phyloP scores from a whole-genome alignment of 345 rosid genomes.

The Carallia brachiata region DNA sequence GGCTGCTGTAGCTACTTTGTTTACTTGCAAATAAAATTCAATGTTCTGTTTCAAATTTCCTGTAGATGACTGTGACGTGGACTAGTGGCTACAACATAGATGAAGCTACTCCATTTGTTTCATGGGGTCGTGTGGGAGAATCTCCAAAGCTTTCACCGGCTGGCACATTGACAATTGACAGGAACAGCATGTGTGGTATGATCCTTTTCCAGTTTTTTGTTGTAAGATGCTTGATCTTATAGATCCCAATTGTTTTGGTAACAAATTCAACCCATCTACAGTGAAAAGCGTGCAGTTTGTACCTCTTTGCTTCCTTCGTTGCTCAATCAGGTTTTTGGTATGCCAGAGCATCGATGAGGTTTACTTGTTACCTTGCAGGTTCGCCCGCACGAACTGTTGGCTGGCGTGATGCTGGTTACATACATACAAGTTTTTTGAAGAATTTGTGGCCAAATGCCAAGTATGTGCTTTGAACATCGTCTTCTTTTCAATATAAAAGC shows the following conservation, averaged over 20 bases:
- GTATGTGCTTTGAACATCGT: conserved; percentile 33
- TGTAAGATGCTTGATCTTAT: background rate
- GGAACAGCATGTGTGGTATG: conserved; percentile 92
- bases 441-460: conserved; percentile 69
- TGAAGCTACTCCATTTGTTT: conserved; percentile 78
- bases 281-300: background rate
- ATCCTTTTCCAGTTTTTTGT: background rate
- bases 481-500: background rate
- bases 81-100: conserved; percentile 82
- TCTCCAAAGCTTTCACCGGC: conserved; percentile 54
- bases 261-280: background rate
- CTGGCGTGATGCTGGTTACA: conserved; percentile 88
- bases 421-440: conserved; percentile 72
- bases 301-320: too few relatives aligned
- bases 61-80: conserved; percentile 93
- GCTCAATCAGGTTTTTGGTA: background rate
- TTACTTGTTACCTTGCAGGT: conserved; percentile 40
- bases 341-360: background rate
- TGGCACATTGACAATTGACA: conserved; percentile 70
- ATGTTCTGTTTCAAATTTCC: conserved; percentile 16
- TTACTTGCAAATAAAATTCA: background rate
- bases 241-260: background rate
- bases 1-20: background rate
- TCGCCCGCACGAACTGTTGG: conserved; percentile 75
- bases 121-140: conserved; percentile 60